phyloP scores from a whole-genome alignment of 2,329 filamentous ascomycete genomes.

The Albophoma yamanashiensis region DNA sequence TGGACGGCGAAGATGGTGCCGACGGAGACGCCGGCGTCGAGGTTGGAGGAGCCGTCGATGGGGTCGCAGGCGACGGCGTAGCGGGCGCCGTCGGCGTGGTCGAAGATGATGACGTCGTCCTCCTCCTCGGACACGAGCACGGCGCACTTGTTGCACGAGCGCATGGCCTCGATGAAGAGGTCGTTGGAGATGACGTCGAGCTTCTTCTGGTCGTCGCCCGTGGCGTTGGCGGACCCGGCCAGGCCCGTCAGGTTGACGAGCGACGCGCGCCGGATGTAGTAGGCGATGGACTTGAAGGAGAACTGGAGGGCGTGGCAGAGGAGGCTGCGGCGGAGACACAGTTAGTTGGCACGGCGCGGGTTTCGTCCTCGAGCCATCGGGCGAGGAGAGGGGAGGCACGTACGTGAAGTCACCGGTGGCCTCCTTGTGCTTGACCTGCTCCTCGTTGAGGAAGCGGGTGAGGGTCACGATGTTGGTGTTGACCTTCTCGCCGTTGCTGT shows the following conservation, averaged over 20 bases:
- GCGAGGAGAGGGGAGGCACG: too few species aligned
- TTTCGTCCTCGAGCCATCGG: too few species aligned
- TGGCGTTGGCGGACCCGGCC: constrained; percentile 87
- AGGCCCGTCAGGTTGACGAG: constrained; percentile 93
- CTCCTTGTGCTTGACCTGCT: constrained; percentile 86
- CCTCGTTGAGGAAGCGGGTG: constrained; percentile 90
- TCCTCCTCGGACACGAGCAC: constrained; percentile 97
- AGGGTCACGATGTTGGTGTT: constrained; percentile 96
- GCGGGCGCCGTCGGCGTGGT: constrained; percentile 60
- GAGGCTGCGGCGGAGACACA: too few species aligned
- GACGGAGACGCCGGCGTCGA: constrained; percentile 94
- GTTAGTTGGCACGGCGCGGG: too few species aligned
- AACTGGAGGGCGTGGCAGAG: constrained; percentile 97
- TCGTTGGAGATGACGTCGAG: constrained; percentile 98
- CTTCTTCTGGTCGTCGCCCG: constrained; percentile 98
- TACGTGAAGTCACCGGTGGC: constrained; percentile 98
- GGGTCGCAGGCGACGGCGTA: constrained; percentile 97
- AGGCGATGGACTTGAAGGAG: constrained; percentile 98
- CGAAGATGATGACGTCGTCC: constrained; percentile 84
- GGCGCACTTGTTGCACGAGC: constrained; percentile 79
- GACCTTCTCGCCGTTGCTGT: constrained; percentile 58
- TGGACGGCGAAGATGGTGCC: constrained; percentile 96
- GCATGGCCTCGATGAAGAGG: constrained; percentile 93
- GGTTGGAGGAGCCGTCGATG: constrained; percentile 94
- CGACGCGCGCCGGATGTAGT: constrained; percentile 94